These are phyloP conservation scores for Umbellularia californica DNA, from an alignment of 164 flowering plant species.

Conservation along the genomic window DNA sequence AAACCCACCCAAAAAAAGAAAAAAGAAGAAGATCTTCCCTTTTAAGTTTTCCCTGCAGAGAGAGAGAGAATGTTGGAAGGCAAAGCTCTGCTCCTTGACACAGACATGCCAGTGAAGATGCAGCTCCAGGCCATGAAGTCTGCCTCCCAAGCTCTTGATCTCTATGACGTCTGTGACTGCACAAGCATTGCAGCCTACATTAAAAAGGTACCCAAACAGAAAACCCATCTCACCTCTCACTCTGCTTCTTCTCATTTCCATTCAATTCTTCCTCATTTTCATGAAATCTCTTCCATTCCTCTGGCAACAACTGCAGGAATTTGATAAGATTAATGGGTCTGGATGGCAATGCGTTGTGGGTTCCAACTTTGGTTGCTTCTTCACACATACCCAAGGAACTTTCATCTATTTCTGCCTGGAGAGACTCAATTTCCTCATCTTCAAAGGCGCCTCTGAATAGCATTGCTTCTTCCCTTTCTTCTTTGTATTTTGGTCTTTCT, in stretches of 20 bases:
- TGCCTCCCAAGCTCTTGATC: constrained; percentile 85
- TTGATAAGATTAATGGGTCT: constrained; percentile 62
- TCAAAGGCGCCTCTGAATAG: constrained; percentile 55
- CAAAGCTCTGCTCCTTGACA: constrained; percentile 71
- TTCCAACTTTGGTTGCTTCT: constrained; percentile 82
- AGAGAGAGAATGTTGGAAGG: constrained; percentile 79
- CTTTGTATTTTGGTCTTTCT: no score
- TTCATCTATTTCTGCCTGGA: constrained; percentile 83
- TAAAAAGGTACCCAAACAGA: constrained; percentile 56
- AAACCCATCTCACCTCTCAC: background rate
- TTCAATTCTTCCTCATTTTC: background rate
- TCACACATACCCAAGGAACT: constrained; percentile 74
- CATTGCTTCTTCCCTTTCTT: no score
- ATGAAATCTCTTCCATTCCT: background rate
- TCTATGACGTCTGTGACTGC: constrained; percentile 75
- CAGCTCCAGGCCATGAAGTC: constrained; percentile 78
- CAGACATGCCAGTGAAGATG: constrained; percentile 96
- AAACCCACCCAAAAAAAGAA: no score
- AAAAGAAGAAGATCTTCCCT: background rate
- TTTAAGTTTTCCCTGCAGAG: background rate
- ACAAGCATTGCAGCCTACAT: constrained; percentile 81
- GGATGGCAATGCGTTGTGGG: constrained; percentile 98
- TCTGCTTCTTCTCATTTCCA: background rate
- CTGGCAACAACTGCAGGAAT: constrained; percentile 42
- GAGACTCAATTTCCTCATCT: constrained; percentile 80